Evolutionary conservation across 140 eudicot species (phyloP), one percentile per base, ranked within the genome.

Genomic region (Bidens hawaiensis): DNA sequence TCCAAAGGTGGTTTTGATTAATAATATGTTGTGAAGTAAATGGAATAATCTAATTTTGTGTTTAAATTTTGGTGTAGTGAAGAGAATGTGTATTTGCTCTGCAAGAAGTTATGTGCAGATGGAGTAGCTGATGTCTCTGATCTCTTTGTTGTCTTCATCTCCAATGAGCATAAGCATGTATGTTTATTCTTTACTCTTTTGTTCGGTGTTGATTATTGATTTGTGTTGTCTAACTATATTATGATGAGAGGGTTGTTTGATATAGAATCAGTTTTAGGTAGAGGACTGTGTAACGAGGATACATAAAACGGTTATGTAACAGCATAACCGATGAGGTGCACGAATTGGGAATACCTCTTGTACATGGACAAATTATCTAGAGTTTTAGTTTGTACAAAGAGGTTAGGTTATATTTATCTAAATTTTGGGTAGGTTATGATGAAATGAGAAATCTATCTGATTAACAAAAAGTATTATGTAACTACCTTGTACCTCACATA

Each of bases 151-250:
- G 88, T 90, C 68, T 87, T 90, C 75, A 87, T 90, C 69, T 87
- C 96, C 78, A 90, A 90, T 69, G 94, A 90, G 55, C 80, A 82
- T 45, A 90, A 87, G 67, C 96, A 90, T 87, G 97, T 71, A 80
- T 50, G 84, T n/a, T n/a, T n/a, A n/a, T n/a, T n/a, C n/a, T 62
- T 56, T 26, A 15, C 58, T 51, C 51, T 45, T 62, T 9, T 5
- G 21, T 24, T 49, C 69, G 22, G 10, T 55, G 14, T 34, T 33
- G 38, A 21, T 21, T 48, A 22, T 14, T 53, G 52, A 40, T 23
- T 23, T 25, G 51, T 48, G 16, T 62, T 27, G 27, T 12, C 17
- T 16, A n/a, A 42, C 49, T 9, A 43, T 43, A 1, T 33, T 33
- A 6, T n/a, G n/a, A n/a, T n/a, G n/a, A n/a, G n/a, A n/a, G n/a